These are phyloP conservation scores for Fusarium sp. DNA, from an alignment of 2,329 filamentous ascomycete genomes.

Conservation along the genomic window DNA sequence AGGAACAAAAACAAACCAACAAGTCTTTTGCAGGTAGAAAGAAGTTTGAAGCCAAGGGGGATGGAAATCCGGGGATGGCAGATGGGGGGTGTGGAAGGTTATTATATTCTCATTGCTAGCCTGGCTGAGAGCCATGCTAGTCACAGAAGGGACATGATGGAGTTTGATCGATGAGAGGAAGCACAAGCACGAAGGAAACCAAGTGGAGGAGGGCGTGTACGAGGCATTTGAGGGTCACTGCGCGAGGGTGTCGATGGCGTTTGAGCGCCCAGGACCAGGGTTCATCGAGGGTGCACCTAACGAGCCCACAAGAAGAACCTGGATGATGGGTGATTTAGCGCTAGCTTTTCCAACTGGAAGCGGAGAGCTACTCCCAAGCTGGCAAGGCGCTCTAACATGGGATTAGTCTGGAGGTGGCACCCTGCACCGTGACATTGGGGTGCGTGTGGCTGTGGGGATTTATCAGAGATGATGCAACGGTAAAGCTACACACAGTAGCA, in stretches of 20 bases:
- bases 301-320: slow-evolving; percentile 26
- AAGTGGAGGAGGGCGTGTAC: slow-evolving; percentile 42
- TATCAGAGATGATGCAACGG: slow-evolving; percentile 28
- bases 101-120: slow-evolving; percentile 49
- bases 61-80: slow-evolving; percentile 49
- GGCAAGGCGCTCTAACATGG: slow-evolving; percentile 28
- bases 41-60: slow-evolving; percentile 47
- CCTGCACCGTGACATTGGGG: slow-evolving; percentile 35
- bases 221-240: slow-evolving; percentile 32
- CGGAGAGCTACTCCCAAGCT: slow-evolving; percentile 32
- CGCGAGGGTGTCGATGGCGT: slow-evolving; percentile 38
- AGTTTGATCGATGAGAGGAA: slow-evolving; percentile 39
- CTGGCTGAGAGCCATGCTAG: slow-evolving; percentile 32
- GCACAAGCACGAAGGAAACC: slow-evolving; percentile 18
- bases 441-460: slow-evolving; percentile 32
- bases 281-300: slow-evolving; percentile 39
- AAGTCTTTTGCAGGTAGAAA: slow-evolving; percentile 31
- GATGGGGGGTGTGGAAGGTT: slow-evolving; percentile 50
- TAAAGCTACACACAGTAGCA: background rate
- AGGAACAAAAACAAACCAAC: slow-evolving; percentile 19
- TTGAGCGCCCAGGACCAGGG: slow-evolving; percentile 19
- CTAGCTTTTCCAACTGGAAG: slow-evolving; percentile 6
- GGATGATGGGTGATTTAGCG: slow-evolving; percentile 39
- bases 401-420: slow-evolving; percentile 43
- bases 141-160: slow-evolving; percentile 37